Conservation (phyloP, 2,329 filamentous ascomycete genomes). For the Escovopsis weberi region DNA sequence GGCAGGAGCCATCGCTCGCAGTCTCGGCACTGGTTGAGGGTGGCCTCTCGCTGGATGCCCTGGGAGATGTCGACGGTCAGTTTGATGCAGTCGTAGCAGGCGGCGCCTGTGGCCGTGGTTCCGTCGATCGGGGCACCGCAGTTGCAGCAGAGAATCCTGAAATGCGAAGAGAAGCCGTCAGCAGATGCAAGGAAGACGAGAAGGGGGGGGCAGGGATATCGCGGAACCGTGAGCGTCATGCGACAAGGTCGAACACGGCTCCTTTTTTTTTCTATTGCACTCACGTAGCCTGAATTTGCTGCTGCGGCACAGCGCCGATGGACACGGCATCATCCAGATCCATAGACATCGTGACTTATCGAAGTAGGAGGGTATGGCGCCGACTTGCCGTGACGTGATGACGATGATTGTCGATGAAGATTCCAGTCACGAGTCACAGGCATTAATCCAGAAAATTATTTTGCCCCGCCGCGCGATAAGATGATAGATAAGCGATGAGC, state of each 20-base stretch:
- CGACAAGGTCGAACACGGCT: too few species aligned
- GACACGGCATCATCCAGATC: constrained; percentile 29
- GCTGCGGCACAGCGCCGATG: constrained; percentile 17
- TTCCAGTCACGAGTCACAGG: constrained; percentile 2
- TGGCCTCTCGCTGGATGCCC: constrained; percentile 81
- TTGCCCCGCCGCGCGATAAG: constrained; percentile 26
- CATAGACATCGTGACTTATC: constrained; percentile 22
- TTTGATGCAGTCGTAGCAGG: constrained; percentile 94
- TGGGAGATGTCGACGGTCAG: constrained; percentile 85
- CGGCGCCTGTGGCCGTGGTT: constrained; percentile 67
- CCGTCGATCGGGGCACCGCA: constrained; percentile 93
- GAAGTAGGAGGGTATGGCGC: not conserved
- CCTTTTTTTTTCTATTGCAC: constrained; percentile 7
- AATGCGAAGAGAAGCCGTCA: not conserved
- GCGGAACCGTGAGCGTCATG: not conserved
- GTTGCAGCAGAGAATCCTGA: constrained; percentile 81
- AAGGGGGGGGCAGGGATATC: not conserved
- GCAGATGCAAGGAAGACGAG: not conserved
- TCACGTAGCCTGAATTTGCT: constrained; percentile 26
- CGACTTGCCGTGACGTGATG: constrained; percentile 5
- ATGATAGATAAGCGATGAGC: constrained; percentile 4
- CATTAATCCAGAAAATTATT: constrained; percentile 16
- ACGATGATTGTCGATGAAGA: constrained; percentile 5
- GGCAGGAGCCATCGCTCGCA: constrained; percentile 90
- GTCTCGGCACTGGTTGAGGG: constrained; percentile 81